A percentile compares a stretch with the other conserved stretches of the same genome.
These are phyloP conservation scores for Umbelopsis sp. DNA, from an alignment of 371 early-diverging fungal species.

Conservation along the genomic window DNA sequence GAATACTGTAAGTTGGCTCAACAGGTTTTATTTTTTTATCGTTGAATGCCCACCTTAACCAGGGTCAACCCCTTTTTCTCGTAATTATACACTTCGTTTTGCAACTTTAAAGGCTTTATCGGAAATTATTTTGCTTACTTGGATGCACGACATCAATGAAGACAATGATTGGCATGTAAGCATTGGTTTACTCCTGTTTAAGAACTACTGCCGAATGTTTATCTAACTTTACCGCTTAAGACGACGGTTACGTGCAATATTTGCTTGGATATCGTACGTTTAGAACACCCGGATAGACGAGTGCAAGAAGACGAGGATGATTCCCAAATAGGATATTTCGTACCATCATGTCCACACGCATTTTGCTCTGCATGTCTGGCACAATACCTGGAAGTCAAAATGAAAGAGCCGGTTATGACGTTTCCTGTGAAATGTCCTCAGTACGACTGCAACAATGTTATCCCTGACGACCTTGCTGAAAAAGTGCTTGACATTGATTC, in stretches of 20 bases:
- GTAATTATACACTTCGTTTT: not conserved
- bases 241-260: not conserved
- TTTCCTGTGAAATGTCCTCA: conserved; percentile 12
- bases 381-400: not conserved
- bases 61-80: not conserved
- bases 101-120: not conserved
- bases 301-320: not conserved
- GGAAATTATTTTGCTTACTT: not conserved
- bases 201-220: not conserved
- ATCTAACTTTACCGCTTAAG: not conserved
- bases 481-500: not conserved
- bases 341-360: not conserved
- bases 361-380: conserved; percentile 10
- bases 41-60: not conserved
- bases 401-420: conserved; percentile 11
- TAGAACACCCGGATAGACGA: not conserved
- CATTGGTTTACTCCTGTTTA: not conserved
- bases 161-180: not conserved
- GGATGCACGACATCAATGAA: conserved; percentile 1
- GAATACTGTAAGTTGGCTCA: not conserved
- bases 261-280: not conserved
- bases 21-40: not conserved
- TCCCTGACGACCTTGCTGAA: not conserved
- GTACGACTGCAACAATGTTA: not conserved
- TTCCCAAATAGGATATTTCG: not conserved